phyloP scores from a whole-genome alignment of 192 early-diverging fungal species.

The Umbelopsis vinacea region DNA sequence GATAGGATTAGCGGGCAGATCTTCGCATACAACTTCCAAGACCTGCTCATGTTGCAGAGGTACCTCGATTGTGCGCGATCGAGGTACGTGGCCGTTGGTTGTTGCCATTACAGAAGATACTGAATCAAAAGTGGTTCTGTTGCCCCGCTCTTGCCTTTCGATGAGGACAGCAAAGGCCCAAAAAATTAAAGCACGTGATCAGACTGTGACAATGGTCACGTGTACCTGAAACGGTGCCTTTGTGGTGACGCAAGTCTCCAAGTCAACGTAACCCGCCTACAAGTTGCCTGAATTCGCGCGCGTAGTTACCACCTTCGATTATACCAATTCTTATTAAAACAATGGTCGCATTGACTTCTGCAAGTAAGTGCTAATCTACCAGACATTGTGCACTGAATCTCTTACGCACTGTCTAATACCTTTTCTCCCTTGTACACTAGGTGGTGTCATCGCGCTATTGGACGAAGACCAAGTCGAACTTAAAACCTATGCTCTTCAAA shows the following conservation, averaged over 20 bases:
- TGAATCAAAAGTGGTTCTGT: not conserved
- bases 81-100: constrained; percentile 21
- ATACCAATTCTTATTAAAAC: not conserved
- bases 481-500: constrained; percentile 89
- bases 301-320: not conserved
- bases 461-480: constrained; percentile 92
- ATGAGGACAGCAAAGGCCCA: not conserved
- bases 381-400: not conserved
- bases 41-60: constrained; percentile 48
- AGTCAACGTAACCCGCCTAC: constrained; percentile 9
- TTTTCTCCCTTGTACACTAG: constrained; percentile 39
- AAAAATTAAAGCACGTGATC: not conserved
- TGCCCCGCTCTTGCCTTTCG: not conserved
- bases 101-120: constrained; percentile 2
- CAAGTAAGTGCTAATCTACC: constrained; percentile 26
- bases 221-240: not conserved
- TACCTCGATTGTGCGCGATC: constrained; percentile 46
- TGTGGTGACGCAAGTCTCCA: constrained; percentile 9
- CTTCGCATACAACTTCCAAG: constrained; percentile 43
- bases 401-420: not conserved
- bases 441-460: constrained; percentile 91
- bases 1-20: constrained; percentile 39
- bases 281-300: not conserved
- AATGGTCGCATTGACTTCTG: constrained; percentile 28
- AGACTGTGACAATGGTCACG: not conserved